phyloP scores from a whole-genome alignment of 2,329 filamentous ascomycete species.

The Madurella mycetomatis region DNA sequence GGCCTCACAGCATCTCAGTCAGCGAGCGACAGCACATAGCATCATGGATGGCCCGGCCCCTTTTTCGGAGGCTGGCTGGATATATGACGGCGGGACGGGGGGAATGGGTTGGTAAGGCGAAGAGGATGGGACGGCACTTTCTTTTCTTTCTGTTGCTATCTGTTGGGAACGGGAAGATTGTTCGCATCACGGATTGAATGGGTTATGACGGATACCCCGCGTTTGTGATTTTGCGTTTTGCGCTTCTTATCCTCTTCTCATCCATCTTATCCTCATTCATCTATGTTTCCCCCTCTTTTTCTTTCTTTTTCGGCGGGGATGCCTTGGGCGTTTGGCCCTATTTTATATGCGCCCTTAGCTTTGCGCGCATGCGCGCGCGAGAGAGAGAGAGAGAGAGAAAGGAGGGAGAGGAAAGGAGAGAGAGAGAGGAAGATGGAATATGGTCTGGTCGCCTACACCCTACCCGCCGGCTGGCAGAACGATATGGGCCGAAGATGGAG shows the following conservation, averaged over 20 bases:
- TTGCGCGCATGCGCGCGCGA: too few species aligned
- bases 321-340: not conserved
- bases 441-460: constrained; percentile 6
- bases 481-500: not conserved
- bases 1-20: constrained; percentile 26
- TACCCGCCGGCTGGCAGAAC: not conserved
- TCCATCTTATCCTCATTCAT: too few species aligned
- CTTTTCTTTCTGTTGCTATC: constrained; percentile 10
- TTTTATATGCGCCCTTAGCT: not conserved
- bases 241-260: constrained; percentile 5
- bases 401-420: too few species aligned
- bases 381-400: too few species aligned
- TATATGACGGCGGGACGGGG: constrained; percentile 5
- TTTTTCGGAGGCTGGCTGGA: constrained; percentile 5
- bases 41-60: constrained; percentile 1
- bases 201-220: constrained; percentile 26
- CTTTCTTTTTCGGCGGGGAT: constrained; percentile 7
- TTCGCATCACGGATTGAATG: constrained; percentile 19
- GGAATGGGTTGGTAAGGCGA: not conserved
- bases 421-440: not conserved
- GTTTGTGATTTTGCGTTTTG: constrained; percentile 13
- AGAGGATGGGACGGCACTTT: constrained; percentile 9
- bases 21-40: constrained; percentile 24
- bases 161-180: constrained; percentile 22
- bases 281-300: constrained; percentile 6